phyloP scores from a whole-genome alignment of 139 green algal genomes.

The Closterium sp. region DNA sequence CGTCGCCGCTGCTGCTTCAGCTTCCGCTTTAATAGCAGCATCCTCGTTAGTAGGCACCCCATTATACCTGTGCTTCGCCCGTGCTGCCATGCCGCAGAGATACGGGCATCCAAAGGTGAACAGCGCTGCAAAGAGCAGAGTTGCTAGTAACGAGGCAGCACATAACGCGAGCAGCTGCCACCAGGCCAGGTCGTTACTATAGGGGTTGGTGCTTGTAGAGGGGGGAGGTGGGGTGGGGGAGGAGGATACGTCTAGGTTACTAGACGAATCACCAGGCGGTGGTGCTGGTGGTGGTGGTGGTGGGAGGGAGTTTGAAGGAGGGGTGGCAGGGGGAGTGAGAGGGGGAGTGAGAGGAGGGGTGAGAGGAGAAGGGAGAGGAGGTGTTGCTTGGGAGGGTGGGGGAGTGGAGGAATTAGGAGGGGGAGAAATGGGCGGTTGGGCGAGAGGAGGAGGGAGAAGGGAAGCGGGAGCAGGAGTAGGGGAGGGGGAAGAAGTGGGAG shows the following conservation, averaged over 20 bases:
- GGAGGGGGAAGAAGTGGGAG: too few relatives aligned
- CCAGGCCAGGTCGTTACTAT: neutral
- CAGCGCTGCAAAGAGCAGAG: neutral
- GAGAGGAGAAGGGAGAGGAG: neutral
- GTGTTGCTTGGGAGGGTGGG: neutral
- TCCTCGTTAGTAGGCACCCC: neutral
- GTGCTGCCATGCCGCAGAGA: neutral
- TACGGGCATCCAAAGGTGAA: neutral
- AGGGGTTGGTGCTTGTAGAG: neutral
- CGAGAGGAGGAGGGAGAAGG: neutral
- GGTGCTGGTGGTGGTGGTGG: neutral
- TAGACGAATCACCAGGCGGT: neutral
- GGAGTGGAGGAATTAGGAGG: neutral
- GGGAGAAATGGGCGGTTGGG: neutral
- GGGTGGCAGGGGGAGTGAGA: neutral
- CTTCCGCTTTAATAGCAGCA: neutral
- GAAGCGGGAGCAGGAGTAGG: neutral
- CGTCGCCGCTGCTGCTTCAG: neutral
- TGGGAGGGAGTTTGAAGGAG: neutral
- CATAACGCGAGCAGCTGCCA: neutral
- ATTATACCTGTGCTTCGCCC: neutral
- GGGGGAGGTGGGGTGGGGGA: neutral
- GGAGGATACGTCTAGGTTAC: neutral
- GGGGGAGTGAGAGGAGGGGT: too few relatives aligned
- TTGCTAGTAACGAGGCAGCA: neutral